These are phyloP conservation scores for Penicillium glabrum DNA, from an alignment of 2,329 filamentous ascomycete genomes.

Conservation along the genomic window DNA sequence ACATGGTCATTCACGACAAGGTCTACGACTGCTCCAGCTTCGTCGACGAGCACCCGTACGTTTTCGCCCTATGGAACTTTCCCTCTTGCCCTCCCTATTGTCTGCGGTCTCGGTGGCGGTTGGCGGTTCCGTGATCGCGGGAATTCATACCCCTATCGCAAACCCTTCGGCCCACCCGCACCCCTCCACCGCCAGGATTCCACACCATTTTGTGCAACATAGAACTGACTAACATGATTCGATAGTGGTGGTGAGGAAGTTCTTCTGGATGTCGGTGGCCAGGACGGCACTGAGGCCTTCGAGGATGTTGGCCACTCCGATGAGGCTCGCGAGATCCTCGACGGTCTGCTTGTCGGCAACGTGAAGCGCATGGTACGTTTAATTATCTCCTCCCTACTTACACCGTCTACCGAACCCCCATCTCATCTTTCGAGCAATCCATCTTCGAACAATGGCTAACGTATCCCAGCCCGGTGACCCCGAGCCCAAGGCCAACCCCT, in stretches of 20 bases:
- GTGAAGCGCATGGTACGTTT: slow-evolving; percentile 76
- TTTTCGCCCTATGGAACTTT: slow-evolving; percentile 20
- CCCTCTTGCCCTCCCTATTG: not conserved
- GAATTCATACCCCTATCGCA: not conserved
- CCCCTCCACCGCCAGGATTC: not conserved
- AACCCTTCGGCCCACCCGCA: not conserved
- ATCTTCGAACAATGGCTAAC: slow-evolving; percentile 2
- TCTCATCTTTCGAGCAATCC: slow-evolving; percentile 1
- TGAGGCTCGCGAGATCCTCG: slow-evolving; percentile 92
- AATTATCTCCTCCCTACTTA: not conserved
- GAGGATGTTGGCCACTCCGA: slow-evolving; percentile 99
- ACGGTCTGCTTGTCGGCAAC: slow-evolving; percentile 69
- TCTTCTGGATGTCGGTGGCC: slow-evolving; percentile 89
- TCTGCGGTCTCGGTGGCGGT: not conserved
- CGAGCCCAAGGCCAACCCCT: slow-evolving; percentile 60
- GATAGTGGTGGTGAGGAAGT: slow-evolving; percentile 95
- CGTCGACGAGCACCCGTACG: slow-evolving; percentile 92
- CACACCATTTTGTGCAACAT: not conserved
- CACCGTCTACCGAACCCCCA: not conserved
- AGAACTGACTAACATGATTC: slow-evolving; percentile 10
- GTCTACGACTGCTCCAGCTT: slow-evolving; percentile 89
- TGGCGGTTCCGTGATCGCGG: not conserved
- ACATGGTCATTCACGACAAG: slow-evolving; percentile 90
- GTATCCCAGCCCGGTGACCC: slow-evolving; percentile 68
- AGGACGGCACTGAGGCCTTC: slow-evolving; percentile 96